A percentile compares a stretch with the other conserved stretches of the same genome.
These are phyloP conservation scores for Myriosclerotinia duriaeana DNA, from an alignment of 2,329 filamentous ascomycete species.

Conservation along the genomic window DNA sequence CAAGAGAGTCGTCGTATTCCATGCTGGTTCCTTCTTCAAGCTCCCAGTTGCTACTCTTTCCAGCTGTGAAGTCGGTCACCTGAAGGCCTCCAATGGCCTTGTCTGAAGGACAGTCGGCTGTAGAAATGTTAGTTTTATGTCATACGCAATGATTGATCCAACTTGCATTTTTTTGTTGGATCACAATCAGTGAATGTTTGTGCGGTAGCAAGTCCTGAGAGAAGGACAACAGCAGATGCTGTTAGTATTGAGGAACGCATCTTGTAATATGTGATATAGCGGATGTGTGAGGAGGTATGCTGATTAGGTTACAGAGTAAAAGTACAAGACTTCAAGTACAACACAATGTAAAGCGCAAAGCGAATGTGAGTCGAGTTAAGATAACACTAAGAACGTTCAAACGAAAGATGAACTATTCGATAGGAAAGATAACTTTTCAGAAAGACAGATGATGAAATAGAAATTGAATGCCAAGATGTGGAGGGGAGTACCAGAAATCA, in stretches of 20 bases:
- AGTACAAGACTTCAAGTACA: slow-evolving; percentile 19
- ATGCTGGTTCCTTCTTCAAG: slow-evolving; percentile 50
- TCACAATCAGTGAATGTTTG: slow-evolving; percentile 27
- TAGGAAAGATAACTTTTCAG: slow-evolving; percentile 10
- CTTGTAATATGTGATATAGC: slow-evolving; percentile 18
- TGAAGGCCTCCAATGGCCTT: slow-evolving; percentile 45
- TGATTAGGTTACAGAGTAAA: neutral
- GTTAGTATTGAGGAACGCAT: slow-evolving; percentile 34
- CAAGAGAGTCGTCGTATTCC: slow-evolving; percentile 43
- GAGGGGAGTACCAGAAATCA: slow-evolving; percentile 2
- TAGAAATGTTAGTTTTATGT: slow-evolving; percentile 28
- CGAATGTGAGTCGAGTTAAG: slow-evolving; percentile 7
- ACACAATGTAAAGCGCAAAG: slow-evolving; percentile 2
- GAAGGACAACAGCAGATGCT: slow-evolving; percentile 24
- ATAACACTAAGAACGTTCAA: neutral
- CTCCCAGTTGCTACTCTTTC: slow-evolving; percentile 53
- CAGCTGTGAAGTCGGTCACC: slow-evolving; percentile 47
- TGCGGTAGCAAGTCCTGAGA: slow-evolving; percentile 23
- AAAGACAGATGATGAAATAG: slow-evolving; percentile 10
- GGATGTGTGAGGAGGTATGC: neutral
- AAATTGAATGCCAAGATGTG: slow-evolving; percentile 17
- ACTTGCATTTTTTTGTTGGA: slow-evolving; percentile 23
- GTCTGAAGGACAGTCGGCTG: slow-evolving; percentile 45
- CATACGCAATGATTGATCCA: neutral
- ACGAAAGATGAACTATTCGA: slow-evolving; percentile 12